Conservation (phyloP, 2,329 filamentous ascomycete genomes). For the Podosphaera fusca region DNA sequence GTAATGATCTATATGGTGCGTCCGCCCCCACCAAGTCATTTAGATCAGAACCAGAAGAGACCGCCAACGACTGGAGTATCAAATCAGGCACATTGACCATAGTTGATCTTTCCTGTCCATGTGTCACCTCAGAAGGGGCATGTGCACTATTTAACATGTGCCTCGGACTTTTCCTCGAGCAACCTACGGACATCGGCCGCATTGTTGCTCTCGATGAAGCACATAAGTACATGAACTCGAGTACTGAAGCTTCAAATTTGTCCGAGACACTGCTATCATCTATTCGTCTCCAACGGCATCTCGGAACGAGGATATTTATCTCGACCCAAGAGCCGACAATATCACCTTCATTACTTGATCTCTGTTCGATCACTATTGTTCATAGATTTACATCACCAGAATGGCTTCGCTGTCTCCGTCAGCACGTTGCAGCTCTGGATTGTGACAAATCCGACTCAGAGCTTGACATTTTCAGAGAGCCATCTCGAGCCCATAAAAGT, state of each 20-base stretch:
- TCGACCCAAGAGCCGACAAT: slow-evolving; percentile 60
- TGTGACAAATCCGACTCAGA: slow-evolving; percentile 6
- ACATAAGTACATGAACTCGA: slow-evolving; percentile 48
- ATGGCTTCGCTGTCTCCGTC: slow-evolving; percentile 23
- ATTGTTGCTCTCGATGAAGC: slow-evolving; percentile 58
- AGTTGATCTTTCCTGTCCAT: slow-evolving; percentile 51
- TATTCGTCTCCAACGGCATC: slow-evolving; percentile 49
- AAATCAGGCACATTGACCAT: slow-evolving; percentile 23
- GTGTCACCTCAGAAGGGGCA: slow-evolving; percentile 39
- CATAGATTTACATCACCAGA: slow-evolving; percentile 47
- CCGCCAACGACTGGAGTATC: slow-evolving; percentile 10
- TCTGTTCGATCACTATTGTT: slow-evolving; percentile 47
- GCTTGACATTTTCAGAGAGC: too few species aligned
- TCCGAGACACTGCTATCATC: slow-evolving; percentile 37
- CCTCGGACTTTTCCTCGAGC: slow-evolving; percentile 39
- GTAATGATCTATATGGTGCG: too few species aligned
- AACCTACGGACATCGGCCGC: slow-evolving; percentile 23
- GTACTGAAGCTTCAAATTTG: slow-evolving; percentile 29
- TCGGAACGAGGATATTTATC: slow-evolving; percentile 42
- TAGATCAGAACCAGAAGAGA: neutral
- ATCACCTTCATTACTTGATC: slow-evolving; percentile 40
- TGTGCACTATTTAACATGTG: slow-evolving; percentile 54
- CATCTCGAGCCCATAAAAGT: too few species aligned
- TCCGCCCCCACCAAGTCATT: neutral
- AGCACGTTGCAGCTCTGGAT: slow-evolving; percentile 24